Evolutionary conservation across 2,329 filamentous ascomycete genomes (phyloP).

Genomic region (Ophiostoma sp.): DNA sequence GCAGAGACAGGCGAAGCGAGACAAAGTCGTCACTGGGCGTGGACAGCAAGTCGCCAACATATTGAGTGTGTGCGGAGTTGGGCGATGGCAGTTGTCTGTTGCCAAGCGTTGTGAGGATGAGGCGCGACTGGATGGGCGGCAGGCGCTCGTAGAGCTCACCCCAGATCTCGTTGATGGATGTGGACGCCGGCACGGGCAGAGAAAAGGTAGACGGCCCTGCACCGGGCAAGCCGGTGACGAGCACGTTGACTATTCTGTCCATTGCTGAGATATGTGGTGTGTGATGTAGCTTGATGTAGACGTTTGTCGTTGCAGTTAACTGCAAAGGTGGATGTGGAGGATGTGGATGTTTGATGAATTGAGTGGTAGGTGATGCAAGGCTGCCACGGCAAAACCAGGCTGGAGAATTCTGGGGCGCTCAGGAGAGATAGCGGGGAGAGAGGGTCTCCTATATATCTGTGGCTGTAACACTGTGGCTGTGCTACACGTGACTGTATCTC

Average conservation of each 20-base stretch:
- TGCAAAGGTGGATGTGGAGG: neutral
- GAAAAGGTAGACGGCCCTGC: constrained; percentile 76
- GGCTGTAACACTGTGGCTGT: neutral
- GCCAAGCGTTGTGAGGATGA: constrained; percentile 76
- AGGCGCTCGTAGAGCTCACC: constrained; percentile 56
- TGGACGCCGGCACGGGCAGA: constrained; percentile 62
- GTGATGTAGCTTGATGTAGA: neutral
- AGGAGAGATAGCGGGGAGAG: neutral
- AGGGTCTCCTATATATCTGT: neutral
- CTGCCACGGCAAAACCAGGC: neutral
- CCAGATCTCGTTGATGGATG: constrained; percentile 63
- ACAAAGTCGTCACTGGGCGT: constrained; percentile 61
- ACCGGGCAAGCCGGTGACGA: constrained; percentile 79
- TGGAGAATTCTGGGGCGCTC: neutral
- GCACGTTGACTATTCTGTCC: constrained; percentile 58
- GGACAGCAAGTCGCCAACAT: constrained; percentile 59
- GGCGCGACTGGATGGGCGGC: constrained; percentile 52
- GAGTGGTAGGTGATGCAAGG: constrained; percentile 3
- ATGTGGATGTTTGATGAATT: neutral
- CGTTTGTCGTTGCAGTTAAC: neutral
- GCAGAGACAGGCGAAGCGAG: constrained; percentile 71
- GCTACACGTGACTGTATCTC: neutral
- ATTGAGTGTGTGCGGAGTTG: constrained; percentile 41
- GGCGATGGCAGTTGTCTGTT: constrained; percentile 60
- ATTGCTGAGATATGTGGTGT: constrained; percentile 15